Base-by-base conservation (phyloP, 2,329 filamentous ascomycete genomes). In the Trichophyton simii region DNA sequence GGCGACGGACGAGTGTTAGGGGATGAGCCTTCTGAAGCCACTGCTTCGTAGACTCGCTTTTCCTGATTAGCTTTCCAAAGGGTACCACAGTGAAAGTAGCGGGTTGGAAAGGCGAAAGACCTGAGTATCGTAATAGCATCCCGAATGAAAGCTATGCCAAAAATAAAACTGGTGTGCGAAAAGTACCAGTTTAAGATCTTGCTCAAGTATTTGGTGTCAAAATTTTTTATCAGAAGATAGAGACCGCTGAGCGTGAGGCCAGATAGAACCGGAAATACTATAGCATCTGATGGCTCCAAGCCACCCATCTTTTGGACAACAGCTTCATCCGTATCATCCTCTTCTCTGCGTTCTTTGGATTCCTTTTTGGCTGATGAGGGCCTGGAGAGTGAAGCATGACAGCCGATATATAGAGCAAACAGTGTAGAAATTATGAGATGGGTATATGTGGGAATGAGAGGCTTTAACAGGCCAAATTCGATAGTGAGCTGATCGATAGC, bases 191-290 rank as follows among this genome's bases (percentile, higher is more conserved):
- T 86, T 22, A 97, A 77, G 44, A 95, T 82, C 73, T 87, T 88
- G 77, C 92, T 96, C 68, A 97, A 76, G 22, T 95, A 77, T 9
- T 85, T 80, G 0, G 91, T 86, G 68, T 96, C 89, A 61, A 96
- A 82, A 82, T 87, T 94, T 72, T 95, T 90, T 70, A 97, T 90
- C 63, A 96, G 79, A 68, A 91, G 86, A 77, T 97, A 97, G 11
- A 97, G 79, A 3, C 84, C 84, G 48, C 85, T 80, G 7, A 97
- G 82, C 0, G 87, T 84, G 8, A 79, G 69, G 1, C 85, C 89
- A 4, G 91, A 91, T 60, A 91, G 78, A 36, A 96, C 67, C 1
- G 92, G 94, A 65, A 96, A 88, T 68, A 95, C 73, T 66, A 97
- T 83, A 57, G 90, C 92, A 73, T 97, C 92, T 0, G 83, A 85